A percentile compares a stretch with the other conserved stretches of the same genome.
Conservation (phyloP, 352 stramenopile species). For the Globisporangium uncinulatum region DNA sequence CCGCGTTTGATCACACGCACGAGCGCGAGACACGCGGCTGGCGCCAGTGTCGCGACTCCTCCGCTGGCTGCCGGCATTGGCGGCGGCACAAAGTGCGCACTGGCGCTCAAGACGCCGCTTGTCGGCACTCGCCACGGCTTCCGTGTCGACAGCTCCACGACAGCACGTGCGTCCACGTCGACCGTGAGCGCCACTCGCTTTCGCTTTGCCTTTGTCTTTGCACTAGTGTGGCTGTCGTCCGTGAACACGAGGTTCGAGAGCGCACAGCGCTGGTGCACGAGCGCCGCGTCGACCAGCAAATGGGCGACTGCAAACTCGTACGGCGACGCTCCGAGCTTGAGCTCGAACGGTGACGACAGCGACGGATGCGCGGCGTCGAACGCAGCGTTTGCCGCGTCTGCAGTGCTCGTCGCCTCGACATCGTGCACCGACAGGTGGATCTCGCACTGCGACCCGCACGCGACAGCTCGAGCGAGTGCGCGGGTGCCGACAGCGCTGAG, state of each 20-base stretch:
- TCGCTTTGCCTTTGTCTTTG: no score
- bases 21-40: slow-evolving; percentile 28
- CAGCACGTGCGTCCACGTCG: slow-evolving; percentile 20
- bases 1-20: slow-evolving; percentile 43
- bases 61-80: slow-evolving; percentile 19
- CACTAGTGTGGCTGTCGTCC: slow-evolving; percentile 8
- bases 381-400: slow-evolving; percentile 20
- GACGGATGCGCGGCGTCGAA: slow-evolving; percentile 57
- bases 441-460: slow-evolving; percentile 42
- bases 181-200: slow-evolving; percentile 17
- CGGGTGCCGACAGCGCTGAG: slow-evolving; percentile 48
- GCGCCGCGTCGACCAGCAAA: slow-evolving; percentile 40
- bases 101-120: slow-evolving; percentile 29
- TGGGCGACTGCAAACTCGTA: slow-evolving; percentile 59
- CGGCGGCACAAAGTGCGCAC: slow-evolving; percentile 38
- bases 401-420: slow-evolving; percentile 20
- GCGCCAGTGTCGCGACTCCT: slow-evolving; percentile 14
- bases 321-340: slow-evolving; percentile 42
- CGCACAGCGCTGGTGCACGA: slow-evolving; percentile 29
- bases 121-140: slow-evolving; percentile 32
- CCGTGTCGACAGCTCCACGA: slow-evolving; percentile 23
- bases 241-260: slow-evolving; percentile 46
- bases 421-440: slow-evolving; percentile 55
- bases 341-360: slow-evolving; percentile 49
- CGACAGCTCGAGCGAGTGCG: slow-evolving; percentile 43